Evolutionary conservation across 306 rosid species (phyloP).

Genomic region (Dryas octopetala): DNA sequence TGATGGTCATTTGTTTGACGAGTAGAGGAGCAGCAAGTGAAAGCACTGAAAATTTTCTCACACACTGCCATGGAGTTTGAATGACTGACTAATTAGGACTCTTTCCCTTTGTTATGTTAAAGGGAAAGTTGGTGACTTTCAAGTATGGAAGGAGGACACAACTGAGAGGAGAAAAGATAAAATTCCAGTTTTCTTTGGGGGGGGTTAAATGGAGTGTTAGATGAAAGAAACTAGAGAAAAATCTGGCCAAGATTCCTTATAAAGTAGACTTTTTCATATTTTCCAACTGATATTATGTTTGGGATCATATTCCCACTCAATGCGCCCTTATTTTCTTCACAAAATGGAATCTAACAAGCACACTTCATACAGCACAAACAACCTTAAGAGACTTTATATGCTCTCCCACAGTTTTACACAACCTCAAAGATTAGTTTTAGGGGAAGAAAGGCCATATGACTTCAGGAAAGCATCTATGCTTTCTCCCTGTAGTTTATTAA

Average conservation of each 20-base stretch:
- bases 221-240: background rate
- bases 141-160: background rate
- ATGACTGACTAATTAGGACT: background rate
- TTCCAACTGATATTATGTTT: slow-evolving; percentile 11
- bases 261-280: background rate
- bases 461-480: background rate
- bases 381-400: slow-evolving; percentile 3
- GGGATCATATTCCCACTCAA: slow-evolving; percentile 4
- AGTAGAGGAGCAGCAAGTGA: slow-evolving; percentile 6
- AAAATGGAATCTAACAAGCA: slow-evolving; percentile 4
- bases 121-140: too few species aligned
- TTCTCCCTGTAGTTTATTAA: too few species aligned
- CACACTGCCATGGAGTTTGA: slow-evolving; percentile 15
- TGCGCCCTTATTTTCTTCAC: background rate
- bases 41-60: slow-evolving; percentile 2
- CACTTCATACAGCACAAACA: background rate
- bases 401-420: background rate
- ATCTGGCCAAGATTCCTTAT: background rate
- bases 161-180: too few species aligned
- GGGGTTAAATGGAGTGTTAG: background rate
- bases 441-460: background rate
- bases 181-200: too few species aligned
- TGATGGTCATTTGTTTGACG: background rate
- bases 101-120: too few species aligned
- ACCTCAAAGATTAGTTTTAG: background rate